Conservation (phyloP, 2,329 filamentous ascomycete genomes). For the Arthrocladium fulminans region DNA sequence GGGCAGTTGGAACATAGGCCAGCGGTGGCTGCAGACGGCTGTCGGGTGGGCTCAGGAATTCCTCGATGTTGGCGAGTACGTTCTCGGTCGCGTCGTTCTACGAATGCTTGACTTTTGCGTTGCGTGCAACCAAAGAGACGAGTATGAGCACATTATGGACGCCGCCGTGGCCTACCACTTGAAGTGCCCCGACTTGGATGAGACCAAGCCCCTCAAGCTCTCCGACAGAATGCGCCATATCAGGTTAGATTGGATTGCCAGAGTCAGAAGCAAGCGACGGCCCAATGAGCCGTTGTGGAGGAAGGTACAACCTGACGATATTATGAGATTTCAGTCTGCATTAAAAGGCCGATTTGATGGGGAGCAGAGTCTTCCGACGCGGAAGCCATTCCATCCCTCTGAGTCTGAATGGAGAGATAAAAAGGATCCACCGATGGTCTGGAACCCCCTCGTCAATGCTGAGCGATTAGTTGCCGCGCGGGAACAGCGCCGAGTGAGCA, state of each 20-base stretch:
- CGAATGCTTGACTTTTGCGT: slow-evolving; percentile 22
- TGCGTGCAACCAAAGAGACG: slow-evolving; percentile 15
- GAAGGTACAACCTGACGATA: neutral
- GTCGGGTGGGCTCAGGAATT: slow-evolving; percentile 10
- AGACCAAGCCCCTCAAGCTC: neutral
- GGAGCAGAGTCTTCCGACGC: neutral
- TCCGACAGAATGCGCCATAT: slow-evolving; percentile 1
- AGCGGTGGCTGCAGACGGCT: slow-evolving; percentile 15
- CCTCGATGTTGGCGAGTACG: neutral
- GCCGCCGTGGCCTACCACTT: slow-evolving; percentile 16
- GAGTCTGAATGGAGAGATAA: neutral
- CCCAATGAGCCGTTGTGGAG: neutral
- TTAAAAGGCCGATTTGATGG: neutral
- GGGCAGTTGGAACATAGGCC: slow-evolving; percentile 18
- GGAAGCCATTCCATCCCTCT: neutral
- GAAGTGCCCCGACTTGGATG: slow-evolving; percentile 8
- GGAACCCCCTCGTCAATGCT: neutral
- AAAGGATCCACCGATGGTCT: neutral
- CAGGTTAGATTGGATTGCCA: neutral
- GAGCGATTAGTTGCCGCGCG: neutral
- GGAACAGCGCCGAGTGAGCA: neutral
- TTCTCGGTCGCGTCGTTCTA: slow-evolving; percentile 15
- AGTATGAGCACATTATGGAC: slow-evolving; percentile 17
- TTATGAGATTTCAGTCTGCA: neutral
- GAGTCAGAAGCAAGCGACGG: neutral